phyloP scores from a whole-genome alignment of 1,284 basidiomycete genomes.

The Pterulicium gracile region DNA sequence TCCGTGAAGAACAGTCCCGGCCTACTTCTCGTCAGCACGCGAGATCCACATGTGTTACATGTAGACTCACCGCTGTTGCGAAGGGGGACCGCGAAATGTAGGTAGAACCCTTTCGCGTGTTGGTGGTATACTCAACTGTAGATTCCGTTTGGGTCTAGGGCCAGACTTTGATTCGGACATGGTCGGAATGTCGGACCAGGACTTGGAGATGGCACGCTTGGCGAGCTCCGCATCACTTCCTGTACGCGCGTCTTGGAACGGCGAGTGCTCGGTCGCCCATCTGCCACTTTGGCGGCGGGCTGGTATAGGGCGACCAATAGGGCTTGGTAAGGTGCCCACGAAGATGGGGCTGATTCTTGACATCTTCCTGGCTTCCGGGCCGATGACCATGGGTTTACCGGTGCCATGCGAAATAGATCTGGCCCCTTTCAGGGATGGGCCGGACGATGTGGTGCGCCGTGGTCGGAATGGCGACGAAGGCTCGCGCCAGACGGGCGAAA shows the following conservation, averaged over 20 bases:
- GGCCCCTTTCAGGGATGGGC: neutral
- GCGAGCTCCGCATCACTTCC: neutral
- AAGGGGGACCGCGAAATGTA: neutral
- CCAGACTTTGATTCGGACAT: neutral
- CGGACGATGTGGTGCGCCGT: no score
- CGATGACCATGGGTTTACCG: no score
- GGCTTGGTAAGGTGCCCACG: no score
- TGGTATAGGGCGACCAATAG: no score
- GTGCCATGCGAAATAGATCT: no score
- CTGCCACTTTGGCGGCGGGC: no score
- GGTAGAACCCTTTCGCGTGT: neutral
- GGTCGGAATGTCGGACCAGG: neutral
- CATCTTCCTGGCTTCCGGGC: no score
- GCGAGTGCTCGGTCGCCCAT: no score
- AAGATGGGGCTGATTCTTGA: no score
- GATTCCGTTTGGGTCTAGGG: neutral
- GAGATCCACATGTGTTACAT: slow-evolving; percentile 5
- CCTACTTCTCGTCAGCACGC: slow-evolving; percentile 13
- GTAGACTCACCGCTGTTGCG: neutral
- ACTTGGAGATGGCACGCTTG: neutral
- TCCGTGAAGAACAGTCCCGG: slow-evolving; percentile 20
- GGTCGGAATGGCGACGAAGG: neutral
- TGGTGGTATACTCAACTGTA: neutral
- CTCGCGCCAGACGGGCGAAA: neutral
- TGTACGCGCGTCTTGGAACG: no score